Percentiles rank a stretch among this genome's conserved stretches.
These are phyloP conservation scores for Cyberlindnera sargentensis DNA, from an alignment of 805 yeast genomes.

Conservation along the genomic window DNA sequence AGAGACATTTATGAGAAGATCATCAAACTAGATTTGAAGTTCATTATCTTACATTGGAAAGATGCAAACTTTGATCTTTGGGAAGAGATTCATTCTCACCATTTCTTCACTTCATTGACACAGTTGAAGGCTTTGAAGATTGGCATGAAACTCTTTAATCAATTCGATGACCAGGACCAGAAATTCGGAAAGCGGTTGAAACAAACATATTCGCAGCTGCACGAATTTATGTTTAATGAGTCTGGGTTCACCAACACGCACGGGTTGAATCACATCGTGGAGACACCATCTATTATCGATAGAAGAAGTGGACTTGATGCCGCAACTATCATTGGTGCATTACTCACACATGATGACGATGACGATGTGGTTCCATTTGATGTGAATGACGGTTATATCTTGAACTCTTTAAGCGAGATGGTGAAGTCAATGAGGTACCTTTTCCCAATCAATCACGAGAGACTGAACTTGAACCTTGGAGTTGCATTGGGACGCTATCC, in stretches of 20 bases:
- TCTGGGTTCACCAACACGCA: slow-evolving; percentile 31
- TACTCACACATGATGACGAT: slow-evolving; percentile 39
- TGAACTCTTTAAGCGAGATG: slow-evolving; percentile 58
- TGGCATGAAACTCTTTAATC: slow-evolving; percentile 39
- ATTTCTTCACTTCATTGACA: slow-evolving; percentile 71
- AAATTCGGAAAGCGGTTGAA: slow-evolving; percentile 17
- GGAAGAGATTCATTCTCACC: slow-evolving; percentile 79
- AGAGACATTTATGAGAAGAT: slow-evolving; percentile 39
- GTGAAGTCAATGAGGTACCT: slow-evolving; percentile 62
- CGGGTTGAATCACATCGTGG: slow-evolving; percentile 51
- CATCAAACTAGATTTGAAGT: slow-evolving; percentile 64
- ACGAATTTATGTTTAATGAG: slow-evolving; percentile 22
- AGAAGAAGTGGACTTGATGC: slow-evolving; percentile 70
- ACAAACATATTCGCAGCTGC: slow-evolving; percentile 18
- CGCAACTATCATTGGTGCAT: slow-evolving; percentile 49
- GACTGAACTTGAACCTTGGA: slow-evolving; percentile 33
- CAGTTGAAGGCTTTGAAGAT: slow-evolving; percentile 63
- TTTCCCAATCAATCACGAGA: slow-evolving; percentile 67
- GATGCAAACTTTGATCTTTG: slow-evolving; percentile 76
- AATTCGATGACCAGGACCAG: slow-evolving; percentile 26
- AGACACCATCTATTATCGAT: slow-evolving; percentile 48
- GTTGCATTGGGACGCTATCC: slow-evolving; percentile 89
- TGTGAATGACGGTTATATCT: slow-evolving; percentile 46
- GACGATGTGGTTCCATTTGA: slow-evolving; percentile 52
- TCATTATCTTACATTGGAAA: slow-evolving; percentile 55